Base-by-base conservation (phyloP, 768 basidiomycete genomes). In the Auriculariales sp. region DNA sequence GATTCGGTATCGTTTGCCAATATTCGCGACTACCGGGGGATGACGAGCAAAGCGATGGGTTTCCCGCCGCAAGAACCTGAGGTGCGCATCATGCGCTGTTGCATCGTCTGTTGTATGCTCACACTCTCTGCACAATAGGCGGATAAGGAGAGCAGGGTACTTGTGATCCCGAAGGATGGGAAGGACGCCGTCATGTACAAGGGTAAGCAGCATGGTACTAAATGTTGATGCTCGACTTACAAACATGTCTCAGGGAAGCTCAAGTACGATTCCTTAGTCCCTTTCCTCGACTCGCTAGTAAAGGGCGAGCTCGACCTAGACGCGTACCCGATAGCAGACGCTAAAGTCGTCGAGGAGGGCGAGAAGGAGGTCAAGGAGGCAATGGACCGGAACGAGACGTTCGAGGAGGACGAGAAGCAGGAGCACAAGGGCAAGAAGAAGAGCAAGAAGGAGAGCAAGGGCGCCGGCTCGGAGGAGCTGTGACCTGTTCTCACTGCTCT, bases 261-360 rank as follows among this genome's bases (percentile, higher is more conserved):
- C 58, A 93, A 93, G 66, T 72, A 78, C 54, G 83, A 89, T 48
- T 71, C 82, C 2, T 67, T 94, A 33, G 73, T 73, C 53, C 77
- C 79, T 57, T 86, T 82, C 68, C 81, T 83, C 61, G 79, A 76
- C 55, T 77, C 79, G 0, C 68, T 87, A 30, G 58, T 83, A 15
- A 79, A 83, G 52, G 84, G 83, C 48, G 75, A 79, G 3, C 77
- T 68, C 2, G 75, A 83, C 55, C 69, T 84, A 48, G 63, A 64
- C 57, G 57, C 66, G 15, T 68, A 72, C 55, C 55, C 73, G 25
- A 67, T 74, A 57, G 75, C 60, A 61, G 54, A 52, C 25, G 47
- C 28, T 28, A 48, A 58, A 50, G 30, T 46, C 39, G 39, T 32
- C 35, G 44, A 19, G 22, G 49, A 54, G 42, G 50, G 47, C 48